These are phyloP conservation scores for Trametopsis cervina DNA, from an alignment of 768 basidiomycete genomes.

Conservation along the genomic window DNA sequence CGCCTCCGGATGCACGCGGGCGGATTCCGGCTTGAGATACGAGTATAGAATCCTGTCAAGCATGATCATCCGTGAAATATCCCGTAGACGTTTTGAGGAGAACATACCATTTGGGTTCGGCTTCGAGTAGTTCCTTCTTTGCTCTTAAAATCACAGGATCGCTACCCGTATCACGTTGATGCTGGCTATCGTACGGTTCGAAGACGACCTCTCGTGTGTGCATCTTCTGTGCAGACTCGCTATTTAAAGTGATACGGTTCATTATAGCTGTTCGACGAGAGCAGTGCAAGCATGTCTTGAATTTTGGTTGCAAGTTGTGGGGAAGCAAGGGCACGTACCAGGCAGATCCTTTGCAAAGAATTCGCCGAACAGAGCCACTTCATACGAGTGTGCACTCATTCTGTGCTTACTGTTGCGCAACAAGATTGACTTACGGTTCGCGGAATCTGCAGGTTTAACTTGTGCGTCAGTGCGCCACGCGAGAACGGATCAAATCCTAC, in stretches of 20 bases:
- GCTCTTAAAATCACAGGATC: conserved; percentile 70
- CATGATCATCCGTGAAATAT: no score
- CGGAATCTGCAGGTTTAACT: no score
- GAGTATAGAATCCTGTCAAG: conserved; percentile 63
- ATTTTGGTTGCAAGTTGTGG: not conserved
- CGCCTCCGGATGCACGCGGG: conserved; percentile 76
- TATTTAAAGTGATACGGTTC: conserved; percentile 76
- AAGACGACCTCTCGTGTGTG: conserved; percentile 77
- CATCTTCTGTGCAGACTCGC: conserved; percentile 69
- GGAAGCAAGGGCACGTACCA: conserved; percentile 9
- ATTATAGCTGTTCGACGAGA: conserved; percentile 46
- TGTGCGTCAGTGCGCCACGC: no score
- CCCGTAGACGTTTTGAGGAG: no score
- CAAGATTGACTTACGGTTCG: no score
- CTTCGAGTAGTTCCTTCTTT: conserved; percentile 63
- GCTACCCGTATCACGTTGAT: conserved; percentile 49
- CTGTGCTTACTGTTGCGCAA: no score
- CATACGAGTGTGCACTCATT: conserved; percentile 49
- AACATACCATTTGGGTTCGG: conserved; percentile 56
- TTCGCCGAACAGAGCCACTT: conserved; percentile 78
- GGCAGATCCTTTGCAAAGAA: conserved; percentile 68
- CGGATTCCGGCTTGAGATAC: conserved; percentile 79
- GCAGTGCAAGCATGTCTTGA: not conserved
- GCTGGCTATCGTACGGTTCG: conserved; percentile 65
- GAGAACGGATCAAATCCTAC: no score